Percentiles rank a stretch among this genome's conserved stretches.
phyloP scores from a whole-genome alignment of 495 filamentous ascomycete species.

The Trypethelium eluteriae region DNA sequence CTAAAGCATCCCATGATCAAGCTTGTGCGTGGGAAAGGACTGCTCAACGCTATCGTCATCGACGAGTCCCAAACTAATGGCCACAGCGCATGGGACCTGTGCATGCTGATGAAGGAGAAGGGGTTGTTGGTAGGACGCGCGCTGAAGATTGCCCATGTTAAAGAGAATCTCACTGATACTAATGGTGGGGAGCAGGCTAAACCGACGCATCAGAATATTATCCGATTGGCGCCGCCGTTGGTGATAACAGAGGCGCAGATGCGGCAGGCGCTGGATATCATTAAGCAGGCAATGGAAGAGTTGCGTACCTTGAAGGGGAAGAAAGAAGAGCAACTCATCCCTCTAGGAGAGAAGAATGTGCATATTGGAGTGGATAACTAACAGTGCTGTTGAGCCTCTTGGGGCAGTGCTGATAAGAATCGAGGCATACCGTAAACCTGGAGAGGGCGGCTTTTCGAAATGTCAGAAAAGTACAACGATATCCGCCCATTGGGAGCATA shows the following conservation, averaged over 20 bases:
- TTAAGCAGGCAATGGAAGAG: constrained; percentile 36
- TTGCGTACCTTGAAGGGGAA: constrained; percentile 41
- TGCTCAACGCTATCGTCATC: constrained; percentile 94
- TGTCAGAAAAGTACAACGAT: too few species aligned
- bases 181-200: constrained; percentile 59
- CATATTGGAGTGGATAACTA: constrained; percentile 57
- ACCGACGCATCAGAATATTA: constrained; percentile 97
- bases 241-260: constrained; percentile 40
- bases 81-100: constrained; percentile 93
- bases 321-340: constrained; percentile 89
- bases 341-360: constrained; percentile 62
- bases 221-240: constrained; percentile 39
- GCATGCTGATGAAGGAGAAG: constrained; percentile 91
- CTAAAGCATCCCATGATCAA: constrained; percentile 74
- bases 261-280: constrained; percentile 33
- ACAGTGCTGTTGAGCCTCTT: neutral
- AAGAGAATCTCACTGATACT: constrained; percentile 9
- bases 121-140: constrained; percentile 69
- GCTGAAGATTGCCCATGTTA: constrained; percentile 39
- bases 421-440: too few species aligned
- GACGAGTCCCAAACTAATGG: constrained; percentile 81
- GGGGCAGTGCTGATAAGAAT: too few species aligned
- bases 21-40: constrained; percentile 79
- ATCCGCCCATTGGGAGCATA: too few species aligned
- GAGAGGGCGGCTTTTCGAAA: too few species aligned